phyloP scores from a whole-genome alignment of 176 grass and related monocot genomes.

The Musa schizocarpa region DNA sequence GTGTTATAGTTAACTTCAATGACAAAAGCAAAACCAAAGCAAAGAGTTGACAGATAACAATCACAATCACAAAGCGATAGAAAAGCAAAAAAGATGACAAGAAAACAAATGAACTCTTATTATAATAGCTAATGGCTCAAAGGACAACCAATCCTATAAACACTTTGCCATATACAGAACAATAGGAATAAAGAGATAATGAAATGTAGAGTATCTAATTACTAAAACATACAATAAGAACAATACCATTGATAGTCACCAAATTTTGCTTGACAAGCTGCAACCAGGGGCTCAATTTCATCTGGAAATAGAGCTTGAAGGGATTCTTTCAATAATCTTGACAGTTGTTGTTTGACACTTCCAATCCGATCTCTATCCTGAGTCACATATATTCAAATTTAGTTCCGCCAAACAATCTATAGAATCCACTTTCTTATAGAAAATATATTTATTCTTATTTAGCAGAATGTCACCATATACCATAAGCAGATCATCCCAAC shows the following conservation, averaged over 20 bases:
- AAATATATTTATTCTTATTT: background rate
- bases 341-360: constrained; percentile 78
- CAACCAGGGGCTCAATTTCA: constrained; percentile 64
- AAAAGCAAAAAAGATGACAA: constrained; percentile 7
- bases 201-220: background rate
- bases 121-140: background rate
- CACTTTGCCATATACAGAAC: background rate
- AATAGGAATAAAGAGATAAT: constrained; percentile 12
- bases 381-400: background rate
- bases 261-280: constrained; percentile 61
- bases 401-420: constrained; percentile 1
- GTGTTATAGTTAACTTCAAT: background rate
- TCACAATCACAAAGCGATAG: background rate
- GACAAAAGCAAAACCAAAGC: constrained; percentile 2
- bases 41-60: background rate
- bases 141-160: background rate
- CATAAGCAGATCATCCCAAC: background rate
- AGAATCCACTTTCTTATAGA: background rate
- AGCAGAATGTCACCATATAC: constrained; percentile 2
- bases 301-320: constrained; percentile 48
- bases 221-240: background rate
- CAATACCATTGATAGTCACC: constrained; percentile 95
- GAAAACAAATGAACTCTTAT: background rate
- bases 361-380: constrained; percentile 31
- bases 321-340: constrained; percentile 43